Evolutionary conservation across 768 basidiomycete species (phyloP), one percentile per base, ranked within the genome.

Genomic region (Pleurotus djamor): DNA sequence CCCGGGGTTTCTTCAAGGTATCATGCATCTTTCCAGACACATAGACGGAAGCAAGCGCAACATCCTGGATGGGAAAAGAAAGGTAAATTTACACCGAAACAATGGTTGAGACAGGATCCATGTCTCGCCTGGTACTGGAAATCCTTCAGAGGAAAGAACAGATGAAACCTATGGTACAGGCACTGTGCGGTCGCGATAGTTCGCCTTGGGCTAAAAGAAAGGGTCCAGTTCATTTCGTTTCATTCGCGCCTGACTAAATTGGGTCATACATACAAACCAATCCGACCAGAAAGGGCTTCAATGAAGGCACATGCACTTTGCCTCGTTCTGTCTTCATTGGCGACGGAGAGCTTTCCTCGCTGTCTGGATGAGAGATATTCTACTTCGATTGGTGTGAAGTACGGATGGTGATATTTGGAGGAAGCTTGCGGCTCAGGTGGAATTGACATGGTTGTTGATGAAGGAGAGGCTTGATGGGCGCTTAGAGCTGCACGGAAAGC

Each of bases 21-120:
- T 99, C 97, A 65, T 98, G 95, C 82, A 98, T 91, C 74, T 99
- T 99, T 1, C 93, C 91, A 0, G 96, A 95, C 13, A 98, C 95
- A 72, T 94, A 97, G 4, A 98, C 76, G 0, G 88, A 81, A 2
- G 94, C 91, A 9, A 97, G 82, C 5, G 91, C 82, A 2, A 94
- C 92, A 67, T 99, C 96, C 95, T 97, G 28, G 44, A 47, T 28
- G 21, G 3, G 21, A 28, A 28, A 28, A 28, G 21, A 28, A 28
- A 28, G 21, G 21, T 28, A 28, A 28, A 28, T 28, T 28, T 28
- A 28, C 21, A 28, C 21, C 21, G 21, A 28, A 28, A 28, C 21
- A 28, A 28, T 28, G 21, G 21, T 28, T 28, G 3, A 28, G 21
- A 28, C 21, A 3, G 21, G 21, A 28, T 28, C 35, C 2, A 12